A percentile compares a stretch with the other conserved stretches of the same genome.
Conservation (phyloP, 83 land plant genomes). For the Diphasiastrum complanatum region DNA sequence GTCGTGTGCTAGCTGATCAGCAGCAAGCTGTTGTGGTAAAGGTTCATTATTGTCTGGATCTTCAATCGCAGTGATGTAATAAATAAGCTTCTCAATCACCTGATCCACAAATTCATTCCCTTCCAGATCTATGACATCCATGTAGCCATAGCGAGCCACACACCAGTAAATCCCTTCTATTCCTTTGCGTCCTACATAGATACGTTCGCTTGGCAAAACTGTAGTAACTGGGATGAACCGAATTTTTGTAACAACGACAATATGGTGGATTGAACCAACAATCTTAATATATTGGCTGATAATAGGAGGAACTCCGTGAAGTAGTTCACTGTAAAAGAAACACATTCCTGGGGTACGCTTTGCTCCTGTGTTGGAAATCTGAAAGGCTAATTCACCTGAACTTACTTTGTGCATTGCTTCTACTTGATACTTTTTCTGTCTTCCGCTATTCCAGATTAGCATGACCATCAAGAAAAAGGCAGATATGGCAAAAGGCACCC, state of each 20-base stretch:
- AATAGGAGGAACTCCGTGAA: constrained; percentile 19
- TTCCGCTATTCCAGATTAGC: background rate
- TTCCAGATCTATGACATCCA: background rate
- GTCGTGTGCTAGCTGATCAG: no score
- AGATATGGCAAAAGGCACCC: background rate
- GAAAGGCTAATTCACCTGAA: background rate
- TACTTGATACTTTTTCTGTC: background rate
- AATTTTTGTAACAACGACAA: constrained; percentile 16
- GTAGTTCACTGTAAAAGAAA: constrained; percentile 11
- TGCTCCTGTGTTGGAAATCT: background rate
- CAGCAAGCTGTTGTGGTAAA: no score
- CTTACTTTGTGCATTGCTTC: background rate
- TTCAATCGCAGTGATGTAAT: no score
- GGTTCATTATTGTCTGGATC: no score
- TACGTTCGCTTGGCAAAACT: constrained; percentile 16
- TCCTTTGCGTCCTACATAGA: constrained; percentile 14
- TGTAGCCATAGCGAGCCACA: constrained; percentile 24
- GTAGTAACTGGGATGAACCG: constrained; percentile 7
- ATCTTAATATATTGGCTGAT: constrained; percentile 17
- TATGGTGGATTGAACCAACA: constrained; percentile 11
- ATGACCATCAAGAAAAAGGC: background rate
- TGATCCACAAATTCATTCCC: constrained; percentile 12
- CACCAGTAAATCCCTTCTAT: constrained; percentile 19
- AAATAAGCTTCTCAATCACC: constrained; percentile 2
- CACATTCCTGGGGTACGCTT: background rate